These are phyloP conservation scores for Entomortierella lignicola DNA, from an alignment of 192 early-diverging fungal genomes.

Conservation along the genomic window DNA sequence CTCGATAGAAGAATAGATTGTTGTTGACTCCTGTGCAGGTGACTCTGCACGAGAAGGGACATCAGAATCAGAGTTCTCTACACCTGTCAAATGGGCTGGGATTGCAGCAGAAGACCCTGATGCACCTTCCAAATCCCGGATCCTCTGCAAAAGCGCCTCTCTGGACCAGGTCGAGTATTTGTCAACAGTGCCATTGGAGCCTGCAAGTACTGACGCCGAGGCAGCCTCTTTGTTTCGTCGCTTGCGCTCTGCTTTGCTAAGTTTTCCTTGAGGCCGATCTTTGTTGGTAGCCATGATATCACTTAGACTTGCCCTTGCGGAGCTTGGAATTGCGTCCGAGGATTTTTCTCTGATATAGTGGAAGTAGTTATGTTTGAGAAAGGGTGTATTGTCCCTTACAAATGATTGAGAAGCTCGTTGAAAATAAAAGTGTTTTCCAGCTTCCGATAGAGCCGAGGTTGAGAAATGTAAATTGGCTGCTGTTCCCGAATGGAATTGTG, in stretches of 20 bases:
- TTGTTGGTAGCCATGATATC: constrained; percentile 46
- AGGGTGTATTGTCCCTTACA: constrained; percentile 27
- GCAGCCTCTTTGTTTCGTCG: constrained; percentile 14
- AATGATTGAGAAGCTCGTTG: background rate
- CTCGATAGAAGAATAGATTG: constrained; percentile 26
- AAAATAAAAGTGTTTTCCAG: constrained; percentile 20
- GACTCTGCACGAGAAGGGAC: constrained; percentile 15
- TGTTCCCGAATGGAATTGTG: background rate
- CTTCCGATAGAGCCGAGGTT: background rate
- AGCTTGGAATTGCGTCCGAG: background rate
- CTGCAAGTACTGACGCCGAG: constrained; percentile 14
- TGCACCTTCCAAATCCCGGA: constrained; percentile 34
- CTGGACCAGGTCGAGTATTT: constrained; percentile 47
- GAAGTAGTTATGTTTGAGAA: constrained; percentile 10
- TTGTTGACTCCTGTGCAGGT: background rate
- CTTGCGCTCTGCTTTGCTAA: constrained; percentile 42
- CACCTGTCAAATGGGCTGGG: constrained; percentile 15
- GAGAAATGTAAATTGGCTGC: background rate
- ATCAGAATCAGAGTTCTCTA: constrained; percentile 13
- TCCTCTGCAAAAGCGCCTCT: constrained; percentile 28
- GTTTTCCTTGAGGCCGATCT: constrained; percentile 24
- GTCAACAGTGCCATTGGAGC: constrained; percentile 18
- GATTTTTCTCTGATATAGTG: constrained; percentile 25
- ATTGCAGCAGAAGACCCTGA: constrained; percentile 5
- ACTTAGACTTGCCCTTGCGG: too few species aligned